phyloP scores from a whole-genome alignment of 139 green algal genomes.

The Yamagishiella unicocca region DNA sequence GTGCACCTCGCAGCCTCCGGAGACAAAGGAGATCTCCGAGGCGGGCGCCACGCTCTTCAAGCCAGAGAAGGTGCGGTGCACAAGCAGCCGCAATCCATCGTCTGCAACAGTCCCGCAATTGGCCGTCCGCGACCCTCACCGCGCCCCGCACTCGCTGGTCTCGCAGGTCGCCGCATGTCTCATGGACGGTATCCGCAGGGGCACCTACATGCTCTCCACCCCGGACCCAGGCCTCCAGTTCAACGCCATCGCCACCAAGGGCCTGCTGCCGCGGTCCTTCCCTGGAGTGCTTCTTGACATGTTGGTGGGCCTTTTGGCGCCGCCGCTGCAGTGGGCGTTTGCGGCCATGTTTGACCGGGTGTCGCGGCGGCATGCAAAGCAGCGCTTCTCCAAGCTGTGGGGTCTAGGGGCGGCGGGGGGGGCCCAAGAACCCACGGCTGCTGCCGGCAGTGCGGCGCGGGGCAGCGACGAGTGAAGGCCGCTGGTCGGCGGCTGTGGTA shows the following conservation, averaged over 20 bases:
- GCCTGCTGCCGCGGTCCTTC: conserved; percentile 52
- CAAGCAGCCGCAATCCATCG: too few relatives aligned
- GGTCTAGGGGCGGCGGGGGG: not conserved
- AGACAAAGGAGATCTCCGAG: conserved; percentile 68
- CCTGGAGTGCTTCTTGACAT: conserved; percentile 41
- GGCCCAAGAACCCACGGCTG: too few relatives aligned
- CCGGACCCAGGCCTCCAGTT: conserved; percentile 62
- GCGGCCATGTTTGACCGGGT: conserved; percentile 50
- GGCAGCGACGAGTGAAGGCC: too few relatives aligned
- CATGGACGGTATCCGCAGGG: conserved; percentile 60
- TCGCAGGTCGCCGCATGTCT: conserved; percentile 71
- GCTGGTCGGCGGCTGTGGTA: too few relatives aligned
- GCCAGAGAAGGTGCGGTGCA: conserved; percentile 65
- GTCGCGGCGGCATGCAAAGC: not conserved
- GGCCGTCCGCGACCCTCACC: too few relatives aligned
- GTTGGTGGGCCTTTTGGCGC: conserved; percentile 26
- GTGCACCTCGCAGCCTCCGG: conserved; percentile 53
- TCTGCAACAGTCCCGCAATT: too few relatives aligned
- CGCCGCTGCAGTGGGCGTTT: conserved; percentile 46
- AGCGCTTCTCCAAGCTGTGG: conserved; percentile 47
- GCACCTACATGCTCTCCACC: conserved; percentile 72
- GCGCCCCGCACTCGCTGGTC: too few relatives aligned
- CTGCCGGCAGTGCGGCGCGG: too few relatives aligned
- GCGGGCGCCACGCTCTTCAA: conserved; percentile 61
- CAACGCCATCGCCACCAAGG: conserved; percentile 39